Percentiles rank a stretch among this genome's conserved stretches.
phyloP scores from a whole-genome alignment of 1,139 yeast species.

The Kurtzmaniella natalensis region DNA sequence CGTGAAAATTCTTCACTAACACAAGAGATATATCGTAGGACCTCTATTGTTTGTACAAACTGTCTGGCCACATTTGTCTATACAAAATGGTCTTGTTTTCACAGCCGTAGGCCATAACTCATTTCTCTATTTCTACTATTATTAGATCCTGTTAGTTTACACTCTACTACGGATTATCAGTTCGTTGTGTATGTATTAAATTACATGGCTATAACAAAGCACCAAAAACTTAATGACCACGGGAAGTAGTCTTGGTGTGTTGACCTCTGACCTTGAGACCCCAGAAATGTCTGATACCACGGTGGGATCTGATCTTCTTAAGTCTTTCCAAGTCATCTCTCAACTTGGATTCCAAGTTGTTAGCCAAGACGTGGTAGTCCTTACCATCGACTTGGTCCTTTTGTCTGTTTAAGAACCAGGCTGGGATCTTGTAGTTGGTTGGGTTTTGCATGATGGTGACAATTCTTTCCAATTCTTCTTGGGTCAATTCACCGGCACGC shows the following conservation, averaged over 20 bases:
- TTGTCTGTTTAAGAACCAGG: constrained; percentile 99
- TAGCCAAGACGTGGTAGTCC: constrained; percentile 98
- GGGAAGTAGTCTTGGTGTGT: constrained; percentile 99
- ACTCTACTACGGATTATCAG: too few species aligned
- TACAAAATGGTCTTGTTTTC: too few species aligned
- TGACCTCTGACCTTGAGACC: constrained; percentile 97
- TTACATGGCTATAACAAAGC: constrained; percentile 18
- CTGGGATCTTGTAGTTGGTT: constrained; percentile 97
- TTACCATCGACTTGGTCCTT: constrained; percentile 98
- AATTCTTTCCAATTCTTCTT: constrained; percentile 99
- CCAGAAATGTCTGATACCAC: constrained; percentile 99
- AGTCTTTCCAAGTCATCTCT: constrained; percentile 99
- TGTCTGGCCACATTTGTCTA: too few species aligned
- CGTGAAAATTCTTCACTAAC: too few species aligned
- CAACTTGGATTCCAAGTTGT: constrained; percentile 98
- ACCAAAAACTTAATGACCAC: constrained; percentile 55
- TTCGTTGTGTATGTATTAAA: constrained; percentile 14
- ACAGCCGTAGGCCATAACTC: too few species aligned
- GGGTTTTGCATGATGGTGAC: constrained; percentile 99
- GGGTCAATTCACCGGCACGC: constrained; percentile 99
- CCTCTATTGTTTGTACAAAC: too few species aligned
- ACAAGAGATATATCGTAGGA: too few species aligned
- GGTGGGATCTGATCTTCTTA: constrained; percentile 99
- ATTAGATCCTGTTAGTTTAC: too few species aligned
- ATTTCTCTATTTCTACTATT: too few species aligned